Conservation (phyloP, 805 yeast species). For the Torulaspora gathmanii region DNA sequence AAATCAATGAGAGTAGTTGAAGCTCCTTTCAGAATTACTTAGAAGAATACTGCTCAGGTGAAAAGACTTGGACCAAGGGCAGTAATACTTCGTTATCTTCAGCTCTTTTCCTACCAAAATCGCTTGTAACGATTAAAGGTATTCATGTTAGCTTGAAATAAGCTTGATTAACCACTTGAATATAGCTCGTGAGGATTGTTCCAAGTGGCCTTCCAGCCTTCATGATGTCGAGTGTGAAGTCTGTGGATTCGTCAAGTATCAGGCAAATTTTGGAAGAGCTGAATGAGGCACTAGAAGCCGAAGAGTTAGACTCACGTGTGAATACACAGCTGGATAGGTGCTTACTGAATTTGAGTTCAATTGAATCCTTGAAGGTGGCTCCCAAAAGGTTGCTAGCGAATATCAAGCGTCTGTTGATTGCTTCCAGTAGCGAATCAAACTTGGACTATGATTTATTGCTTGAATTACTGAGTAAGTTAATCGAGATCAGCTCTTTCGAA, state of each 20-base stretch:
- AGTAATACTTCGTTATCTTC: no score
- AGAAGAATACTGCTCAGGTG: no score
- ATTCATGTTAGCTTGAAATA: neutral
- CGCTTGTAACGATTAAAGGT: conserved; percentile 2
- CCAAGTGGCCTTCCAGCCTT: no score
- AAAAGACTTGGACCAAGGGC: no score
- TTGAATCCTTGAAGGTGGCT: conserved; percentile 9
- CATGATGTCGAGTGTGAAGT: neutral
- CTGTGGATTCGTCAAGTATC: neutral
- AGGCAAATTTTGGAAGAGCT: conserved; percentile 9
- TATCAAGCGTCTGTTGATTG: conserved; percentile 19
- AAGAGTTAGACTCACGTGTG: conserved; percentile 8
- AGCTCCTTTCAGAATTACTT: no score
- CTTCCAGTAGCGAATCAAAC: neutral
- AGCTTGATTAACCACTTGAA: neutral
- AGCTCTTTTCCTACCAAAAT: neutral
- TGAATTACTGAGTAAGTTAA: conserved; percentile 20
- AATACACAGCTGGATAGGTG: conserved; percentile 20
- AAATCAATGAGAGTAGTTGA: no score
- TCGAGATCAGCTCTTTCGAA: conserved; percentile 24
- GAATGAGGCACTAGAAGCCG: conserved; percentile 10
- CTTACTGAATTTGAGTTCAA: conserved; percentile 19
- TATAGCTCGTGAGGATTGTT: neutral
- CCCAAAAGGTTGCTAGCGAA: conserved; percentile 17
- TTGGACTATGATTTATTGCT: conserved; percentile 24